These are phyloP conservation scores for Lipomyces chichibuensis DNA, from an alignment of 805 yeast species.

Conservation along the genomic window DNA sequence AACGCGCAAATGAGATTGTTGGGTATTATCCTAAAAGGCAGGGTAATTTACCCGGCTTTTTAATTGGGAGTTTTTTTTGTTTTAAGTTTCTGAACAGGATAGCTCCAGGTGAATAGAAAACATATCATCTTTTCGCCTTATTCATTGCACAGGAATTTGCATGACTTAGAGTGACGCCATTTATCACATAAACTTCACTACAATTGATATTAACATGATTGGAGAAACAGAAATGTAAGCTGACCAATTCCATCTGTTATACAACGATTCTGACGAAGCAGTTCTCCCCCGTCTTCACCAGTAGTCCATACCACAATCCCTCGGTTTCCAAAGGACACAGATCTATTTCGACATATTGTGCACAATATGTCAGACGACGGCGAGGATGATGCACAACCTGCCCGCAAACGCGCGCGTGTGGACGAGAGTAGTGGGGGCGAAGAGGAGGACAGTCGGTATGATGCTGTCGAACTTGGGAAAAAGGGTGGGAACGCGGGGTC, in stretches of 20 bases:
- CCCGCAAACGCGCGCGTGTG: slow-evolving; percentile 7
- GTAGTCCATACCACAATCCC: neutral
- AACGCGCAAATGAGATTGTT: neutral
- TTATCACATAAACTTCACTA: neutral
- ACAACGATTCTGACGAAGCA: neutral
- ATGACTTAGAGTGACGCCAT: neutral
- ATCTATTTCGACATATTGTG: slow-evolving; percentile 11
- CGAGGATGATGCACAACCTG: slow-evolving; percentile 4
- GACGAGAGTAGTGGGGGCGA: slow-evolving; percentile 5
- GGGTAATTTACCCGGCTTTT: neutral
- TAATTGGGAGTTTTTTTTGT: neutral
- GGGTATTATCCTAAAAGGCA: neutral
- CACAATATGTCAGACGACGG: slow-evolving; percentile 19
- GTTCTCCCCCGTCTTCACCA: slow-evolving; percentile 18
- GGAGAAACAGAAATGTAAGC: slow-evolving; percentile 28
- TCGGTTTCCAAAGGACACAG: neutral
- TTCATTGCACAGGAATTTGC: neutral
- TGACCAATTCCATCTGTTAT: neutral
- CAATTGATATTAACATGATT: slow-evolving; percentile 8
- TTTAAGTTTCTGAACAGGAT: no score
- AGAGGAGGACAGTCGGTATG: slow-evolving; percentile 27
- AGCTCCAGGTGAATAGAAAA: no score
- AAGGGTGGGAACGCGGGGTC: neutral
- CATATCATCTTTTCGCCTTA: neutral
- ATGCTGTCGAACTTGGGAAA: slow-evolving; percentile 4